Conservation (phyloP, 2,329 filamentous ascomycete species). For the Pseudocercospora musae region DNA sequence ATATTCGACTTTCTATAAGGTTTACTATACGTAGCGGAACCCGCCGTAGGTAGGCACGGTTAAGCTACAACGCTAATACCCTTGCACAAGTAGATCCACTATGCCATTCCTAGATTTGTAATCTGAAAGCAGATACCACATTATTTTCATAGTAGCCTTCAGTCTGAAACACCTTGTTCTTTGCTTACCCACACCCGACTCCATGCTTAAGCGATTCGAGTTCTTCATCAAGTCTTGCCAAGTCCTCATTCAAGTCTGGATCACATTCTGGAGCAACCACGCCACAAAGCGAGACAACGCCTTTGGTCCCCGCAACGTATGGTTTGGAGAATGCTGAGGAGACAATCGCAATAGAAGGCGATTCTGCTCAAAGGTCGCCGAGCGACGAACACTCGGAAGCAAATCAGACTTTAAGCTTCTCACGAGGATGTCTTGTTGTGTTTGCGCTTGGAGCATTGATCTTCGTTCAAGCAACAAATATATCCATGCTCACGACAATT, state of each 20-base stretch:
- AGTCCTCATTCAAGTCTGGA: background rate
- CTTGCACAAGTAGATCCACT: no score
- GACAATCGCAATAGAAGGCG: background rate
- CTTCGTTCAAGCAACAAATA: conserved; percentile 58
- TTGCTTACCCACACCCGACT: background rate
- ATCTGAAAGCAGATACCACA: no score
- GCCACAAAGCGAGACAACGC: conserved; percentile 1
- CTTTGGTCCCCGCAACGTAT: background rate
- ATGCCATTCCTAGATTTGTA: no score
- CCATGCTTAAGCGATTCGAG: background rate
- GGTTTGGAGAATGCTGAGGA: background rate
- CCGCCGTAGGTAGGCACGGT: no score
- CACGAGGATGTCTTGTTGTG: conserved; percentile 20
- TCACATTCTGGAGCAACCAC: background rate
- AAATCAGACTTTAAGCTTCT: conserved; percentile 23
- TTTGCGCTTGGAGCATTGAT: conserved; percentile 33
- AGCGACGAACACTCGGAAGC: conserved; percentile 20
- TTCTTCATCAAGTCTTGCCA: background rate
- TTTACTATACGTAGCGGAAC: no score
- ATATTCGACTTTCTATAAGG: no score
- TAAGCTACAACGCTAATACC: no score
- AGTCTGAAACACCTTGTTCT: background rate
- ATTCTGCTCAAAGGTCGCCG: no score
- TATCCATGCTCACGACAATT: conserved; percentile 76
- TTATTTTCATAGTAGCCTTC: no score